Percentiles rank a stretch among this genome's conserved stretches.
Conservation (phyloP, 257 asterid genomes). For the Lantana camara region DNA sequence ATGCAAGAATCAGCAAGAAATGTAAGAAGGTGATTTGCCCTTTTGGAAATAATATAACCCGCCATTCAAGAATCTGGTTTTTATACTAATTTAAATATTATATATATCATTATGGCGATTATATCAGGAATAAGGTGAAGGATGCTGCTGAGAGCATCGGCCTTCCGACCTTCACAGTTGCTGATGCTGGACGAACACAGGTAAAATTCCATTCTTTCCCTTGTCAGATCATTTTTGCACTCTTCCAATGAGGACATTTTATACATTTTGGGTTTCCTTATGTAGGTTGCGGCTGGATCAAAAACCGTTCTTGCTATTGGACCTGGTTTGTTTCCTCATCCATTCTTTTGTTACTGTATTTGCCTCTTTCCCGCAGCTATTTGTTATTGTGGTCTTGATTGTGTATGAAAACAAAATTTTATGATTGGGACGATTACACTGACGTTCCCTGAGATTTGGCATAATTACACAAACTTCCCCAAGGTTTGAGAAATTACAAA, state of each 20-base stretch:
- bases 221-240: neutral
- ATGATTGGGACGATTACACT: no score
- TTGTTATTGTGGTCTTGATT: neutral
- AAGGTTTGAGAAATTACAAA: no score
- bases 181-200: conserved; percentile 99
- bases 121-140: conserved; percentile 77
- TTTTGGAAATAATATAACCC: neutral
- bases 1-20: conserved; percentile 98
- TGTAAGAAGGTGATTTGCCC: conserved; percentile 62
- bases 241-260: neutral
- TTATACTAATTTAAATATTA: no score
- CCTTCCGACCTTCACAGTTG: conserved; percentile 91
- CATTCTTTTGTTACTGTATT: neutral
- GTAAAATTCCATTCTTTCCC: conserved; percentile 34
- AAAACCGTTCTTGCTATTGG: conserved; percentile 95
- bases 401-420: neutral
- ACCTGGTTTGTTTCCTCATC: conserved; percentile 65
- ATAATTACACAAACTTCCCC: no score
- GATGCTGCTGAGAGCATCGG: conserved; percentile 88
- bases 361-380: neutral
- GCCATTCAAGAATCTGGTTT: conserved; percentile 1
- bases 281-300: conserved; percentile 90
- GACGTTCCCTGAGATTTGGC: no score
- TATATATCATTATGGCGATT: neutral
- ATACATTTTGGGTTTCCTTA: conserved; percentile 9